phyloP scores from a whole-genome alignment of 2,329 filamentous ascomycete species.

The Diaporthe sp. region DNA sequence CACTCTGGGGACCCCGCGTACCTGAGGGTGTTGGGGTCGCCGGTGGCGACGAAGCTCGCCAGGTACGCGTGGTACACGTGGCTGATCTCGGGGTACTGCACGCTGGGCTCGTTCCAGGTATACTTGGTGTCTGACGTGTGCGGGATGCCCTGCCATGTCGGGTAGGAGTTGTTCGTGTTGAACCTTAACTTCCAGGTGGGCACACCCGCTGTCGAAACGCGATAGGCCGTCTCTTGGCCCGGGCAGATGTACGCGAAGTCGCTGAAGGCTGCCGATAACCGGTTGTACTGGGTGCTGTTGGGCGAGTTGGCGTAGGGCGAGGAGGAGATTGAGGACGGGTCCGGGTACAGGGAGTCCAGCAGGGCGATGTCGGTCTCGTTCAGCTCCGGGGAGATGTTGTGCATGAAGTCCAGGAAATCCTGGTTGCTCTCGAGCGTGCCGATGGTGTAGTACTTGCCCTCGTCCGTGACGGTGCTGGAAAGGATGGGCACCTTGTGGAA shows the following conservation, averaged over 20 bases:
- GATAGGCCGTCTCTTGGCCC: conserved; percentile 58
- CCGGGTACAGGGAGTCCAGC: conserved; percentile 51
- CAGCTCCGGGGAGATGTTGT: conserved; percentile 51
- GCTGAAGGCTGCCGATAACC: conserved; percentile 58
- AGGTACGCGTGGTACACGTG: conserved; percentile 54
- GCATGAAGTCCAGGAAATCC: conserved; percentile 53
- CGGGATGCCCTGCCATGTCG: conserved; percentile 54
- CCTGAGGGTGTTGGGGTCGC: conserved; percentile 51
- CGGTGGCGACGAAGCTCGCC: conserved; percentile 53
- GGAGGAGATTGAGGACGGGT: conserved; percentile 50
- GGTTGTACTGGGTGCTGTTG: conserved; percentile 59
- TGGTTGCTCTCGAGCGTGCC: conserved; percentile 52
- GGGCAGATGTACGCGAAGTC: conserved; percentile 62
- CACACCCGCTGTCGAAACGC: conserved; percentile 50
- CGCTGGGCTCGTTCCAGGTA: conserved; percentile 53
- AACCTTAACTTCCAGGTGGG: conserved; percentile 56
- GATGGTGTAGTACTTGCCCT: conserved; percentile 52
- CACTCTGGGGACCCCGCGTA: conserved; percentile 44
- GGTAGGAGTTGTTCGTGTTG: conserved; percentile 52
- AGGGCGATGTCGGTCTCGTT: conserved; percentile 48
- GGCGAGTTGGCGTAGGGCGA: conserved; percentile 54
- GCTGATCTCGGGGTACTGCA: conserved; percentile 54
- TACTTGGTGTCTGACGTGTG: conserved; percentile 54
- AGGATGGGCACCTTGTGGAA: conserved; percentile 54
- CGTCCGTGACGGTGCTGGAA: conserved; percentile 54